Base-by-base conservation (phyloP, 345 rosid species). In the Psidium friedrichsthalianum region DNA sequence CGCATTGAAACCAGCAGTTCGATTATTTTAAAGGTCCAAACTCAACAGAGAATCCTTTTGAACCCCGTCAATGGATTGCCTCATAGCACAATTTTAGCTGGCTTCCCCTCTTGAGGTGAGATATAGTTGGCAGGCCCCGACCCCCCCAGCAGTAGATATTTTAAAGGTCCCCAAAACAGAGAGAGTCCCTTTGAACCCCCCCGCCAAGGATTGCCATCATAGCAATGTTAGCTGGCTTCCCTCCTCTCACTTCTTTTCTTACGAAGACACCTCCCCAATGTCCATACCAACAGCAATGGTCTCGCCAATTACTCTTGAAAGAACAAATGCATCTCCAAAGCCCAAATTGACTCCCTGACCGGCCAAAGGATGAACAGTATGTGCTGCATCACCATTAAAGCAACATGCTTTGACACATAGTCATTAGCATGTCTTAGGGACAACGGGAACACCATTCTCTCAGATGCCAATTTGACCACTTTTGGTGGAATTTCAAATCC, bases 271-370 rank as follows among this genome's bases (percentile, higher is more conserved):
- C 98, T 94, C 97, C 56, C 99, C 97, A 56, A 95, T 92, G 89
- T 94, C 98, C 40, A 86, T 84, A 80, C 99, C 99, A 80, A 95
- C 92, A 21, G 98, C 98, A 88, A 95, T 86, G 25, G 98, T 96
- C 82, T 94, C 95, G 3, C 93, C 89, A 61, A 97, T 90, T 69
- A 93, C 89, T 88, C 90, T 92, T 18, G 98, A 93, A 90, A 97
- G 98, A 83, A 94, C 86, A 83, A 84, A 91, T 74, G 98, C 97
- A 86, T 96, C 99, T 76, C 94, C 97, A 86, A 95, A 95, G 74
- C 99, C 99, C 91, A 97, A 84, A 91, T 97, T 96, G 40, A 96
- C 99, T 85, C 99, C 98, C 90, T 97, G 99, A 86, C 98, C 99
- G 52, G 98, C 99, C 89, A 96, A 90, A 12, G 99, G 99, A 88